Conservation (phyloP, 129 eudicot genomes). For the Calendula officinalis region DNA sequence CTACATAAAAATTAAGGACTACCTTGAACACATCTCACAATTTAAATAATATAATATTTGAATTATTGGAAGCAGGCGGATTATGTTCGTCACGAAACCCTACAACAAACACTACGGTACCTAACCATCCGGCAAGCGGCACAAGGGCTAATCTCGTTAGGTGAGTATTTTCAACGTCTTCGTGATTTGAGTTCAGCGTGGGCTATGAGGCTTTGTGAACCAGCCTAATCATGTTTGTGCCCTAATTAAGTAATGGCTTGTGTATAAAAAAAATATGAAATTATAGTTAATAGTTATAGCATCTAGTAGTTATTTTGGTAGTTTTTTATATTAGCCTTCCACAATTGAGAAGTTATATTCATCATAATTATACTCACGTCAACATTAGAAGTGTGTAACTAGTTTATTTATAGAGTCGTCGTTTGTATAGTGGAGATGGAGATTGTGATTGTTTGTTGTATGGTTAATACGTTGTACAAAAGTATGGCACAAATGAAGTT, state of each 20-base stretch:
- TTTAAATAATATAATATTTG: too few relatives aligned
- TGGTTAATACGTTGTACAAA: constrained; percentile 23
- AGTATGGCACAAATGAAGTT: constrained; percentile 15
- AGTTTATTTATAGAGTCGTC: background rate
- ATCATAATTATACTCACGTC: constrained; percentile 15
- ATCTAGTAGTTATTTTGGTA: constrained; percentile 27
- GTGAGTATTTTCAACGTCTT: constrained; percentile 84
- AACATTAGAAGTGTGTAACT: constrained; percentile 30
- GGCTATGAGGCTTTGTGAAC: constrained; percentile 57
- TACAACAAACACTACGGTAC: constrained; percentile 63
- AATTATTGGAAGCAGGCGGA: constrained; percentile 56
- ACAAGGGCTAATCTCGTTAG: constrained; percentile 73
- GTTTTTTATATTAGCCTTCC: constrained; percentile 48
- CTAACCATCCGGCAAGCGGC: constrained; percentile 77
- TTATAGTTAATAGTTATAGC: background rate
- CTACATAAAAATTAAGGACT: too few relatives aligned
- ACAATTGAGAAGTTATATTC: constrained; percentile 43
- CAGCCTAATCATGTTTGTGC: background rate
- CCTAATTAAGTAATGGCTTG: background rate
- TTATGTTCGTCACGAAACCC: constrained; percentile 63
- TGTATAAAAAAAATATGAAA: constrained; percentile 19
- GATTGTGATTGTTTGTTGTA: constrained; percentile 24
- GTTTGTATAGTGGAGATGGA: constrained; percentile 27
- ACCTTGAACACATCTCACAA: too few relatives aligned
- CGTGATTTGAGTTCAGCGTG: constrained; percentile 69